A percentile compares a stretch with the other conserved stretches of the same genome.
These are phyloP conservation scores for Candida endomychidarum DNA, from an alignment of 805 yeast genomes.

Conservation along the genomic window DNA sequence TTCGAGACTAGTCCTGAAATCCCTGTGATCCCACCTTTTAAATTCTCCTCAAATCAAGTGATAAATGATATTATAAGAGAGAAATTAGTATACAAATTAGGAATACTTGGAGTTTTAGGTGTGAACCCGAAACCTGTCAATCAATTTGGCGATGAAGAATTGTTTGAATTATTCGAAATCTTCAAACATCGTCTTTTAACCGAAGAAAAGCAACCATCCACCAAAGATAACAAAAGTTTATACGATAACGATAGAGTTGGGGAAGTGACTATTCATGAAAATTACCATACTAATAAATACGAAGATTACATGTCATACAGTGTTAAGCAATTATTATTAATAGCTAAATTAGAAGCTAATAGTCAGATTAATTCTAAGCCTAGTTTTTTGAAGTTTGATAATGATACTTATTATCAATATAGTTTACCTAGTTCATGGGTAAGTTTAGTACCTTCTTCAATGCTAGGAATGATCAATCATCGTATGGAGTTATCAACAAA, in stretches of 20 bases:
- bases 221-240: background rate
- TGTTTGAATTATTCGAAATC: slow-evolving; percentile 30
- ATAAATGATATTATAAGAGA: slow-evolving; percentile 32
- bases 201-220: slow-evolving; percentile 9
- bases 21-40: slow-evolving; percentile 8
- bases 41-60: slow-evolving; percentile 31
- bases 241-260: slow-evolving; percentile 17
- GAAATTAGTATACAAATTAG: slow-evolving; percentile 34
- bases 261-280: slow-evolving; percentile 16
- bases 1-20: slow-evolving; percentile 4
- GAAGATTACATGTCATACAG: slow-evolving; percentile 21
- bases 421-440: slow-evolving; percentile 41
- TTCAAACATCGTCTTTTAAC: slow-evolving; percentile 30
- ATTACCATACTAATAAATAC: slow-evolving; percentile 15
- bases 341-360: slow-evolving; percentile 20
- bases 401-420: slow-evolving; percentile 24
- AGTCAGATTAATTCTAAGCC: slow-evolving; percentile 23
- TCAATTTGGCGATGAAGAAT: slow-evolving; percentile 25
- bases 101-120: slow-evolving; percentile 38
- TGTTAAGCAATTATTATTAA: slow-evolving; percentile 25
- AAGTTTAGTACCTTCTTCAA: slow-evolving; percentile 31
- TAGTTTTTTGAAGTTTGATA: slow-evolving; percentile 24
- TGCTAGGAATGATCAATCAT: slow-evolving; percentile 23
- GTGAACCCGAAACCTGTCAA: slow-evolving; percentile 26
- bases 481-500: slow-evolving; percentile 26